Conservation (phyloP, 2,329 filamentous ascomycete genomes). For the Escovopsis weberi region DNA sequence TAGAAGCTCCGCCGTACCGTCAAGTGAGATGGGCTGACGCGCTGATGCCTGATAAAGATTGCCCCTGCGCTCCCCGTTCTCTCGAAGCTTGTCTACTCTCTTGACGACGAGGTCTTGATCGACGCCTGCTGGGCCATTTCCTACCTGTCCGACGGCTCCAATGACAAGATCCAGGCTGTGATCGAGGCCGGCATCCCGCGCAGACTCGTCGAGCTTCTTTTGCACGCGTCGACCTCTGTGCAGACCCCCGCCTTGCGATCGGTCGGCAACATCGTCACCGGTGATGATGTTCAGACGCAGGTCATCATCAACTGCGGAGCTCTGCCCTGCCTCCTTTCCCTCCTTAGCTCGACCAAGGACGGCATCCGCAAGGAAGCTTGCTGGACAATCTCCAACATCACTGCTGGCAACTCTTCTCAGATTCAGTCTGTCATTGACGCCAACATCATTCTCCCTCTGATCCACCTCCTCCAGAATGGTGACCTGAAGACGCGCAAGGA, state of each 20-base stretch:
- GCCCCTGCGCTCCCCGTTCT: constrained; percentile 87
- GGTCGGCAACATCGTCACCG: constrained; percentile 96
- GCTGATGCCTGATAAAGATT: constrained; percentile 43
- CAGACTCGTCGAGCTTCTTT: constrained; percentile 87
- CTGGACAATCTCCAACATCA: constrained; percentile 99
- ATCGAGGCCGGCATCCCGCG: constrained; percentile 97
- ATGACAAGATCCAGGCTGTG: constrained; percentile 98
- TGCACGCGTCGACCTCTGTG: constrained; percentile 96
- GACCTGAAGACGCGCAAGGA: constrained; percentile 99
- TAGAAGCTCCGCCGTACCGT: not conserved
- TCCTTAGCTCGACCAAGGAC: constrained; percentile 94
- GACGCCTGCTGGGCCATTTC: constrained; percentile 99
- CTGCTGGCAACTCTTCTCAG: constrained; percentile 92
- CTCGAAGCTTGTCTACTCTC: constrained; percentile 92
- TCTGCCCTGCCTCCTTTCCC: constrained; percentile 78
- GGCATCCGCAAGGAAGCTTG: constrained; percentile 98
- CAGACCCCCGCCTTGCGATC: constrained; percentile 95
- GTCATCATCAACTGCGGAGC: constrained; percentile 98
- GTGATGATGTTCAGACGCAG: constrained; percentile 96
- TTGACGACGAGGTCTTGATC: constrained; percentile 96
- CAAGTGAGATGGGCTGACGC: not conserved
- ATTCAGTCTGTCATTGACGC: constrained; percentile 95
- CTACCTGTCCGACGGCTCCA: constrained; percentile 92
- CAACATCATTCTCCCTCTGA: constrained; percentile 90
- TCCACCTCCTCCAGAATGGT: constrained; percentile 89